Conservation (phyloP, 768 basidiomycete species). For the Collybia mongolica region DNA sequence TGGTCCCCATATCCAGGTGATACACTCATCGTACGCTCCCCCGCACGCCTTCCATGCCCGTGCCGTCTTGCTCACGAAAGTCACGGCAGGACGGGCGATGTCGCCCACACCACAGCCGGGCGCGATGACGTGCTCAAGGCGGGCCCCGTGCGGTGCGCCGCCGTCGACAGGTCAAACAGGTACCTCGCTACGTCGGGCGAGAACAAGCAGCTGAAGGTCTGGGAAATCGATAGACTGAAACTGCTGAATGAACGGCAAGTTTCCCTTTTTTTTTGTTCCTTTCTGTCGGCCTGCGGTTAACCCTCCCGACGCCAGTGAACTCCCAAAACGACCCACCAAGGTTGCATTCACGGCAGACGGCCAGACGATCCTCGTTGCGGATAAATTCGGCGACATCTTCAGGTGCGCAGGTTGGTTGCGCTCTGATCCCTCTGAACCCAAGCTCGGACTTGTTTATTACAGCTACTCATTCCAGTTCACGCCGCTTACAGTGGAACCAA, state of each 20-base stretch:
- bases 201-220: constrained; percentile 80
- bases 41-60: constrained; percentile 4
- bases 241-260: constrained; percentile 63
- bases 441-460: neutral
- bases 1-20: constrained; percentile 62
- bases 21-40: constrained; percentile 50
- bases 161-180: constrained; percentile 38
- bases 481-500: constrained; percentile 16
- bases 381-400: constrained; percentile 96
- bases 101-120: constrained; percentile 43
- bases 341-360: constrained; percentile 62
- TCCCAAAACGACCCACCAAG: constrained; percentile 81
- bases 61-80: constrained; percentile 6
- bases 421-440: no score
- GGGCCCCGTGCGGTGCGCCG: constrained; percentile 61
- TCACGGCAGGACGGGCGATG: constrained; percentile 45
- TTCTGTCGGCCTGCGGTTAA: no score
- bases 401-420: constrained; percentile 42
- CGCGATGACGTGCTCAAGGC: constrained; percentile 35
- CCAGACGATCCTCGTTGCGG: constrained; percentile 74
- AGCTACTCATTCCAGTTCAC: constrained; percentile 62
- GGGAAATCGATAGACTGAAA: constrained; percentile 57
- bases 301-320: constrained; percentile 46
- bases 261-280: neutral
- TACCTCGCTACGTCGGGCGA: constrained; percentile 69